Evolutionary conservation across 106 monocot species (phyloP).

Genomic region (Dendrobium catenatum): DNA sequence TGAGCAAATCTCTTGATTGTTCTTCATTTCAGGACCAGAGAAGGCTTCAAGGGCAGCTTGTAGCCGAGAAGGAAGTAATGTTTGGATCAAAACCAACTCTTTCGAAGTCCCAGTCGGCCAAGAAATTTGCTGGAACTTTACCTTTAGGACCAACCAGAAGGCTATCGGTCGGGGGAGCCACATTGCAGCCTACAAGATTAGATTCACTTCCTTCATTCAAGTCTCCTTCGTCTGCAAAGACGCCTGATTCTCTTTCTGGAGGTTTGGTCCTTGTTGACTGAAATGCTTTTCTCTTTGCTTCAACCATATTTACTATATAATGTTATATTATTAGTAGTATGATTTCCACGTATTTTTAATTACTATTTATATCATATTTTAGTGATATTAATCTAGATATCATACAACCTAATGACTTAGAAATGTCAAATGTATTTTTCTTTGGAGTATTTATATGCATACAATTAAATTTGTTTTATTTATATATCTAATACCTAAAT

Average conservation of each 20-base stretch:
- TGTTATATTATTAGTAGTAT: background rate
- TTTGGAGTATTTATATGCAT: no score
- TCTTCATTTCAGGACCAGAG: constrained; percentile 44
- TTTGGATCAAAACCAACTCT: constrained; percentile 33
- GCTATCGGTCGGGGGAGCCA: constrained; percentile 6
- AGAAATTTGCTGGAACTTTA: constrained; percentile 17
- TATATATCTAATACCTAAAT: no score
- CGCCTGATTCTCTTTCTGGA: background rate
- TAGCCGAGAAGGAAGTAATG: constrained; percentile 29
- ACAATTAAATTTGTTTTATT: no score
- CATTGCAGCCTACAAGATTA: constrained; percentile 9
- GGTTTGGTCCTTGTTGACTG: background rate
- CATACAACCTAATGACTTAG: no score
- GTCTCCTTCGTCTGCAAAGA: constrained; percentile 5
- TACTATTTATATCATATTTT: no score
- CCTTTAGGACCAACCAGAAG: constrained; percentile 8
- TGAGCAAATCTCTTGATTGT: background rate
- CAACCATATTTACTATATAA: no score
- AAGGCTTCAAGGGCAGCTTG: constrained; percentile 49
- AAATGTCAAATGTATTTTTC: no score
- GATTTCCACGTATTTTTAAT: no score
- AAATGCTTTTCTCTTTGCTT: no score
- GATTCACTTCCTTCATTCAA: constrained; percentile 6
- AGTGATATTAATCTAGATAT: no score
- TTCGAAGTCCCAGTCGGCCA: constrained; percentile 12